Evolutionary conservation across 2,329 filamentous ascomycete species (phyloP).

Genomic region (Colletotrichum viniferum): DNA sequence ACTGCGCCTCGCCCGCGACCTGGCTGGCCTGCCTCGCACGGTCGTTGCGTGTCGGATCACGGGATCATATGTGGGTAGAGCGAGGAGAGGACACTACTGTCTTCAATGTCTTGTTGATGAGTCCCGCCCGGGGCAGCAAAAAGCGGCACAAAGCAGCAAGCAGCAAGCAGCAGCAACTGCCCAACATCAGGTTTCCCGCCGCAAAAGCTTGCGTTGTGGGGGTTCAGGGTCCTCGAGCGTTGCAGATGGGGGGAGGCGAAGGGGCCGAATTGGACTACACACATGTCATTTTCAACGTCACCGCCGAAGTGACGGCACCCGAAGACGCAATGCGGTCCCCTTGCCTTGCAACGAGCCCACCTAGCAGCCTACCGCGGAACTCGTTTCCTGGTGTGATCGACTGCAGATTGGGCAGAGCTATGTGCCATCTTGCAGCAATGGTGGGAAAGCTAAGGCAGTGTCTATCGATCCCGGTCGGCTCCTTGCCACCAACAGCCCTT

Average conservation of each 20-base stretch:
- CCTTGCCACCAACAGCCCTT: not conserved
- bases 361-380: not conserved
- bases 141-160: not conserved
- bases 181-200: not conserved
- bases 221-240: conserved; percentile 5
- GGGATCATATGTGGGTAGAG: not conserved
- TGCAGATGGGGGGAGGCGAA: not conserved
- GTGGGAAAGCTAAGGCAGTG: not conserved
- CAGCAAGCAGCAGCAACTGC: not conserved
- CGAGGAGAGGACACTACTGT: not conserved
- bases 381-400: not conserved
- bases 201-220: not conserved
- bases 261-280: not conserved
- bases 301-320: not conserved
- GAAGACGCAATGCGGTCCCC: not conserved
- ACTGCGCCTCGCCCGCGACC: conserved; percentile 1
- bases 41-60: not conserved
- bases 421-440: not conserved
- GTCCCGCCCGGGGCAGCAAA: not conserved
- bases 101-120: not conserved
- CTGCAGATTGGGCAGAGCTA: not conserved
- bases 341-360: not conserved
- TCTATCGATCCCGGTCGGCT: not conserved
- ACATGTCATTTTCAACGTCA: not conserved
- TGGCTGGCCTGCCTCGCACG: not conserved